Evolutionary conservation across 306 rosid genomes (phyloP).

Genomic region (Hippophae rhamnoides): DNA sequence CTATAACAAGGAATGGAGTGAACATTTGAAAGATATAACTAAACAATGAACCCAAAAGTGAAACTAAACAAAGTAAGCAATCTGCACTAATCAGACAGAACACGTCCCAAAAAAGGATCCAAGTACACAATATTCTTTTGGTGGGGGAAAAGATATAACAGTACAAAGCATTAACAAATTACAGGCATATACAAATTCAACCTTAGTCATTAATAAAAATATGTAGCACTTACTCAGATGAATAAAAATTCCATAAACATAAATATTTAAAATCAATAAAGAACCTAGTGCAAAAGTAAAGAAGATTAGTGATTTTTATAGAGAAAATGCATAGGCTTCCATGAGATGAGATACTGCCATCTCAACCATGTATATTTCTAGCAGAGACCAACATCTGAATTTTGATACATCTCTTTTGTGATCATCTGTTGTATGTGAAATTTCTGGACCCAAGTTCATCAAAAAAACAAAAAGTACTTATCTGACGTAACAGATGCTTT

Average conservation of each 20-base stretch:
- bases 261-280: not conserved
- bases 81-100: not conserved
- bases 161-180: not conserved
- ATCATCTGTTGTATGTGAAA: too few species aligned
- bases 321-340: not conserved
- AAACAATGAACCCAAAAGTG: not conserved
- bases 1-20: constrained; percentile 11
- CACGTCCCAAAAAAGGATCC: not conserved
- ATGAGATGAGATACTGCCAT: not conserved
- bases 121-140: not conserved
- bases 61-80: not conserved
- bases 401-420: too few species aligned
- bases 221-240: not conserved
- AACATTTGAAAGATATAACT: constrained; percentile 11
- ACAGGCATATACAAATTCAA: not conserved
- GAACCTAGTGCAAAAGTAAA: not conserved
- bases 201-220: not conserved
- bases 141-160: not conserved
- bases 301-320: too few species aligned
- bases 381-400: too few species aligned
- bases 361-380: too few species aligned
- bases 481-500: too few species aligned
- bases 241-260: not conserved
- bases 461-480: too few species aligned
- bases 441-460: too few species aligned